Conservation (phyloP, 495 filamentous ascomycete genomes). For the Aspergillus carlsbadensis region DNA sequence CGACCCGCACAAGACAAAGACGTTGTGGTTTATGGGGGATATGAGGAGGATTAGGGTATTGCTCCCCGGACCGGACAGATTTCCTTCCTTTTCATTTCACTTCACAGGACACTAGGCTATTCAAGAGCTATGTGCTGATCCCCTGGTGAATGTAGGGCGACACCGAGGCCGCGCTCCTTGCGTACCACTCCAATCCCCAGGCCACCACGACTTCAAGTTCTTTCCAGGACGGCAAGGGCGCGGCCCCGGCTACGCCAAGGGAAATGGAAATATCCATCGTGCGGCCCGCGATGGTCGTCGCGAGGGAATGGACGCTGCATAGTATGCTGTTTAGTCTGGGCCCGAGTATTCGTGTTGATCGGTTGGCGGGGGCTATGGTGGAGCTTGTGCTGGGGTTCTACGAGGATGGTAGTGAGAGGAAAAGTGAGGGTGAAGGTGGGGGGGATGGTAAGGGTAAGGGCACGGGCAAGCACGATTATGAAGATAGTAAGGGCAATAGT, state of each 20-base stretch:
- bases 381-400: constrained; percentile 28
- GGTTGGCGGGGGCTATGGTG: constrained; percentile 39
- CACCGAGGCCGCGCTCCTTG: neutral
- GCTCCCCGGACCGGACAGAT: too few species aligned
- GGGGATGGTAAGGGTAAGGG: too few species aligned
- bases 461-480: too few species aligned
- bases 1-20: constrained; percentile 43
- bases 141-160: too few species aligned
- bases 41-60: constrained; percentile 46
- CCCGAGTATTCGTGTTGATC: constrained; percentile 32
- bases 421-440: too few species aligned
- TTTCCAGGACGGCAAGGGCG: too few species aligned
- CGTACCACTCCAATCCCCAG: too few species aligned
- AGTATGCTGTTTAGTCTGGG: constrained; percentile 24
- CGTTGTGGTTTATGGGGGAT: constrained; percentile 40
- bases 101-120: too few species aligned
- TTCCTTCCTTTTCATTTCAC: too few species aligned
- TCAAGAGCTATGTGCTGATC: too few species aligned
- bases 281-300: constrained; percentile 31
- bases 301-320: constrained; percentile 21
- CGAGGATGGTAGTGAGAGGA: constrained; percentile 16
- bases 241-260: too few species aligned
- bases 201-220: constrained; percentile 39
- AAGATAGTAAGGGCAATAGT: too few species aligned
- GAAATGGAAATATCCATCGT: constrained; percentile 38